Evolutionary conservation across 2,329 filamentous ascomycete species (phyloP).

Genomic region (Aspergillus ochraceus): DNA sequence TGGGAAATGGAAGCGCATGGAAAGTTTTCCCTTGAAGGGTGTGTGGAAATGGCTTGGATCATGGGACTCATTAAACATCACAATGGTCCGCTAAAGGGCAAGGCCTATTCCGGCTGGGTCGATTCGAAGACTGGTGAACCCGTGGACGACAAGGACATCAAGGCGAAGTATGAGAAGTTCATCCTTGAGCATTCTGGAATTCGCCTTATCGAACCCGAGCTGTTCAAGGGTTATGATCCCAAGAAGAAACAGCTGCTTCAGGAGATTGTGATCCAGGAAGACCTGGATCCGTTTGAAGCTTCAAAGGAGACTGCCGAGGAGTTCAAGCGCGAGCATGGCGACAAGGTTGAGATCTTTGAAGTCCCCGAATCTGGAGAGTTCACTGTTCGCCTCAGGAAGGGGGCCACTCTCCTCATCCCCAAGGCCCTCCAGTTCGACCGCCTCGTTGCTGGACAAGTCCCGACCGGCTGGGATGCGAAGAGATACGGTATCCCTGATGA

Average conservation of each 20-base stretch:
- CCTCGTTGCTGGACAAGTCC: constrained; percentile 93
- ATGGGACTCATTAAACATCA: constrained; percentile 99
- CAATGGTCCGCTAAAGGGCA: constrained; percentile 93
- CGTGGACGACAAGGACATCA: constrained; percentile 97
- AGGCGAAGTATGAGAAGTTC: constrained; percentile 94
- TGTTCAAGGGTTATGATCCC: constrained; percentile 95
- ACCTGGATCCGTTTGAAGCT: constrained; percentile 93
- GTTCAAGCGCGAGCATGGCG: constrained; percentile 94
- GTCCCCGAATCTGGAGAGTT: constrained; percentile 91
- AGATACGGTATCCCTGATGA: constrained; percentile 95
- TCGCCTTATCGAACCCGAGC: constrained; percentile 92
- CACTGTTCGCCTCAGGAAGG: constrained; percentile 92
- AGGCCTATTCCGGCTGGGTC: constrained; percentile 94
- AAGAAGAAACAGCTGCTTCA: constrained; percentile 98
- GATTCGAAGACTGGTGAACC: constrained; percentile 92
- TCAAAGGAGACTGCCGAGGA: constrained; percentile 97
- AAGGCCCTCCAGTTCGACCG: constrained; percentile 97
- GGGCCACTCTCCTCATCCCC: constrained; percentile 89
- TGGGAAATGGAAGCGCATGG: constrained; percentile 99
- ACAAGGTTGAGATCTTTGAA: constrained; percentile 97
- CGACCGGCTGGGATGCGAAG: constrained; percentile 95
- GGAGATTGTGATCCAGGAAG: constrained; percentile 95
- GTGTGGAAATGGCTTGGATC: constrained; percentile 99
- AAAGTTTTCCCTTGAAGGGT: constrained; percentile 95
- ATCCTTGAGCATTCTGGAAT: constrained; percentile 97